phyloP scores from a whole-genome alignment of 257 asterid species.

The Linderniella brevidens region DNA sequence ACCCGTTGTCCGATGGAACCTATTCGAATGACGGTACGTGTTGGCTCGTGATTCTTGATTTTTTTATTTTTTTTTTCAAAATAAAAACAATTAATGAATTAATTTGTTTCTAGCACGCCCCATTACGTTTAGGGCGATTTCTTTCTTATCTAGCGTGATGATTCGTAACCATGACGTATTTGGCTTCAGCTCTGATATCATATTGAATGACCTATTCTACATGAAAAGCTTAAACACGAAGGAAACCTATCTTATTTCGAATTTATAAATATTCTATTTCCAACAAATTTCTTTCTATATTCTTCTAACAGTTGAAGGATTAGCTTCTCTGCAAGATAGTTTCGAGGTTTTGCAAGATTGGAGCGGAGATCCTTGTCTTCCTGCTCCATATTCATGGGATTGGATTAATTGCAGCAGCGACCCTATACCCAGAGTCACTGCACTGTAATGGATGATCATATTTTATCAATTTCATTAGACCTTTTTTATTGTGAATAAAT shows the following conservation, averaged over 20 bases:
- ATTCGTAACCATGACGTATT: too few species aligned
- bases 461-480: background rate
- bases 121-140: too few species aligned
- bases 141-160: too few species aligned
- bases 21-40: conserved; percentile 25
- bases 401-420: conserved; percentile 49
- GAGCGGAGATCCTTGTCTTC: conserved; percentile 74
- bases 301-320: conserved; percentile 24
- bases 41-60: background rate
- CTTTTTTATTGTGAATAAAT: too few species aligned
- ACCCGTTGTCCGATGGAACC: conserved; percentile 29
- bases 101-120: background rate
- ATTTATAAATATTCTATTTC: too few species aligned
- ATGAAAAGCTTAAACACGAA: too few species aligned
- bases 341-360: conserved; percentile 28
- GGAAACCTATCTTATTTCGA: background rate
- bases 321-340: conserved; percentile 18
- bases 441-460: conserved; percentile 40
- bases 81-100: background rate
- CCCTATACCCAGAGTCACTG: conserved; percentile 45
- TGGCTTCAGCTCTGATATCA: too few species aligned
- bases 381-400: conserved; percentile 49
- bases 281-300: background rate
- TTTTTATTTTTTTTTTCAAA: background rate
- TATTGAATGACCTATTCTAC: too few species aligned